A percentile compares a stretch with the other conserved stretches of the same genome.
These are phyloP conservation scores for Cladosporium sp. DNA, from an alignment of 2,329 filamentous ascomycete genomes.

Conservation along the genomic window DNA sequence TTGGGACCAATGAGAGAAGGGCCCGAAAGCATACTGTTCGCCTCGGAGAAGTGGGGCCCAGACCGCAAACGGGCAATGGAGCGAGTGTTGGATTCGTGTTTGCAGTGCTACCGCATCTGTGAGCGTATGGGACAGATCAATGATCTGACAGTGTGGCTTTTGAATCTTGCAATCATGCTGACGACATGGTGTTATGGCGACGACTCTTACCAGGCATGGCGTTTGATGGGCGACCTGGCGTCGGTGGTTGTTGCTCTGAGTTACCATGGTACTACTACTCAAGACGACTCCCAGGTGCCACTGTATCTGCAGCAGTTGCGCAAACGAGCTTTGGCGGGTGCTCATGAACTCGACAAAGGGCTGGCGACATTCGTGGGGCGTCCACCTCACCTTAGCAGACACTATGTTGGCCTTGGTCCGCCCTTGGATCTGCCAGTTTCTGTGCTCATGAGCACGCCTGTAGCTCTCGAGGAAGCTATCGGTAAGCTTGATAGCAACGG, in stretches of 20 bases:
- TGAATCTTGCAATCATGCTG: not conserved
- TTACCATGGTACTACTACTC: conserved; percentile 4
- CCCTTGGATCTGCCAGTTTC: conserved; percentile 6
- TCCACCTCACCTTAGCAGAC: conserved; percentile 15
- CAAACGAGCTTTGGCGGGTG: conserved; percentile 4
- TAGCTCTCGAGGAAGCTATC: not conserved
- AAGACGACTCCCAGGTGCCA: not conserved
- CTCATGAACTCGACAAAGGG: conserved; percentile 15
- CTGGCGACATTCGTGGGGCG: conserved; percentile 16
- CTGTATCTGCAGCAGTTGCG: conserved; percentile 16
- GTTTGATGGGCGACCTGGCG: conserved; percentile 13
- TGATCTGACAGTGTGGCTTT: conserved; percentile 15
- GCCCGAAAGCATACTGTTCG: not conserved
- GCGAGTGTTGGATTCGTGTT: not conserved
- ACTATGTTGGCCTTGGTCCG: not conserved
- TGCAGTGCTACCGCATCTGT: conserved; percentile 1
- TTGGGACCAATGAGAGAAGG: not conserved
- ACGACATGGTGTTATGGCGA: conserved; percentile 20
- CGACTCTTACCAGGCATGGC: conserved; percentile 16
- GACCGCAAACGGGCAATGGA: not conserved
- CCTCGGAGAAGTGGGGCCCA: not conserved
- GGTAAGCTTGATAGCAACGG: not conserved
- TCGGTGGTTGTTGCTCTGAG: conserved; percentile 18
- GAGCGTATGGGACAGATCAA: conserved; percentile 12
- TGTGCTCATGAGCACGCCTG: not conserved